A percentile compares a stretch with the other conserved stretches of the same genome.
phyloP scores from a whole-genome alignment of 352 stramenopile genomes.

The Globisporangium paroecandrum region DNA sequence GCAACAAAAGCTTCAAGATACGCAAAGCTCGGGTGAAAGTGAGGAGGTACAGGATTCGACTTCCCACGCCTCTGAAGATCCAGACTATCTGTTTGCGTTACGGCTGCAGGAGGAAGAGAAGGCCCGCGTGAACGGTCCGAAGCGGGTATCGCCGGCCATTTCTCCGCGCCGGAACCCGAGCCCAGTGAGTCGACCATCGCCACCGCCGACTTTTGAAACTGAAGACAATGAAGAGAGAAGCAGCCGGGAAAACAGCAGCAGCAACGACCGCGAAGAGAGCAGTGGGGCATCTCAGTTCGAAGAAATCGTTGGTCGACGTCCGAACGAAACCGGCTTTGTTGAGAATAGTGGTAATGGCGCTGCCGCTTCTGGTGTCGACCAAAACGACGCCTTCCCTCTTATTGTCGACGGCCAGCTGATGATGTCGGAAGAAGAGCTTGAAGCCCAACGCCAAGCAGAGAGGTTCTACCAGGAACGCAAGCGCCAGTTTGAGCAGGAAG shows the following conservation, averaged over 20 bases:
- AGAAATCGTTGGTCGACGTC: background rate
- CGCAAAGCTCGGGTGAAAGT: background rate
- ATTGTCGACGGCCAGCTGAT: conserved; percentile 53
- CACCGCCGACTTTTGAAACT: conserved; percentile 9
- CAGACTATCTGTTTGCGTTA: conserved; percentile 72
- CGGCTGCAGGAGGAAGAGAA: conserved; percentile 82
- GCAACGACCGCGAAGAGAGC: conserved; percentile 1
- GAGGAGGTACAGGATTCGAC: conserved; percentile 1
- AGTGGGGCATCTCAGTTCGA: conserved; percentile 7
- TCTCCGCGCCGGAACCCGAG: conserved; percentile 21
- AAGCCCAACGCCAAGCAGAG: conserved; percentile 65
- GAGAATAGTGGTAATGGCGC: background rate
- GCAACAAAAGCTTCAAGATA: background rate
- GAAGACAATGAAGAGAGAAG: background rate
- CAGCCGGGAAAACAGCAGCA: background rate
- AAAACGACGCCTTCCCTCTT: conserved; percentile 36
- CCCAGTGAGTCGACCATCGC: conserved; percentile 10
- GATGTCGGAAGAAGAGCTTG: conserved; percentile 59
- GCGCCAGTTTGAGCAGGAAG: conserved; percentile 40
- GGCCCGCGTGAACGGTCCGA: conserved; percentile 17
- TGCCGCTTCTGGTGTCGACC: conserved; percentile 18
- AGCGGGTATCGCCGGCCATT: conserved; percentile 9
- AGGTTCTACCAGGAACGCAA: conserved; percentile 76
- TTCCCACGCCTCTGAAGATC: conserved; percentile 29
- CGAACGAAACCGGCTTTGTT: background rate